Evolutionary conservation across 148 eudicot genomes (phyloP).

Genomic region (Heliosperma pusillum): DNA sequence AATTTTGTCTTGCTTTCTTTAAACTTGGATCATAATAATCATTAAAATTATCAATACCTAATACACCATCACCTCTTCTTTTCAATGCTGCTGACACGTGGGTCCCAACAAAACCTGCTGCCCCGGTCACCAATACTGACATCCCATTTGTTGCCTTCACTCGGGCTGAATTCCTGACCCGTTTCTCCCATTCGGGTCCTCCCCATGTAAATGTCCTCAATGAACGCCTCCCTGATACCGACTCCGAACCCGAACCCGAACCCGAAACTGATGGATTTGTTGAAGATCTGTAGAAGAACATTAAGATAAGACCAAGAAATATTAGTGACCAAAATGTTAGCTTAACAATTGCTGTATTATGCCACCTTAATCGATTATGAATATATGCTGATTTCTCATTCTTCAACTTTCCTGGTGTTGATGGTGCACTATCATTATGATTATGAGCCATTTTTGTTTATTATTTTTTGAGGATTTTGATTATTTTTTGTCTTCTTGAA

Average conservation of each 20-base stretch:
- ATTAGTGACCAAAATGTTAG: slow-evolving; percentile 59
- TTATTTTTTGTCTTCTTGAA: not conserved
- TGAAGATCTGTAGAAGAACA: slow-evolving; percentile 51
- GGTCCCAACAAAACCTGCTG: slow-evolving; percentile 79
- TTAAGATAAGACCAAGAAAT: slow-evolving; percentile 48
- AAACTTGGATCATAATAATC: slow-evolving; percentile 72
- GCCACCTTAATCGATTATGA: slow-evolving; percentile 48
- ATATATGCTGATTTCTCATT: slow-evolving; percentile 64
- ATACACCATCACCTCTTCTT: slow-evolving; percentile 67
- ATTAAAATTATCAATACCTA: slow-evolving; percentile 75
- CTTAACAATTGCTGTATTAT: slow-evolving; percentile 47
- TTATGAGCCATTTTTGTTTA: slow-evolving; percentile 17
- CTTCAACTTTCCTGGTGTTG: slow-evolving; percentile 83
- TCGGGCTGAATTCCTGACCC: slow-evolving; percentile 53
- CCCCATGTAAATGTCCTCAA: slow-evolving; percentile 55
- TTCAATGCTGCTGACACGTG: slow-evolving; percentile 68
- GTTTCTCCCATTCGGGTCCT: slow-evolving; percentile 62
- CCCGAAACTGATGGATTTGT: slow-evolving; percentile 36
- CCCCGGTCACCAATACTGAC: slow-evolving; percentile 72
- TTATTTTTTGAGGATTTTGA: slow-evolving; percentile 17
- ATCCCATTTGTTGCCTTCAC: slow-evolving; percentile 52
- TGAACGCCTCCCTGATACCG: slow-evolving; percentile 42
- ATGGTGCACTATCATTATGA: slow-evolving; percentile 54
- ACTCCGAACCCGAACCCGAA: slow-evolving; percentile 21
- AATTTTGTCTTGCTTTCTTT: slow-evolving; percentile 54